Percentiles rank a stretch among this genome's conserved stretches.
These are phyloP conservation scores for Anthracocystis setariae DNA, from an alignment of 1,284 basidiomycete species.

Conservation along the genomic window DNA sequence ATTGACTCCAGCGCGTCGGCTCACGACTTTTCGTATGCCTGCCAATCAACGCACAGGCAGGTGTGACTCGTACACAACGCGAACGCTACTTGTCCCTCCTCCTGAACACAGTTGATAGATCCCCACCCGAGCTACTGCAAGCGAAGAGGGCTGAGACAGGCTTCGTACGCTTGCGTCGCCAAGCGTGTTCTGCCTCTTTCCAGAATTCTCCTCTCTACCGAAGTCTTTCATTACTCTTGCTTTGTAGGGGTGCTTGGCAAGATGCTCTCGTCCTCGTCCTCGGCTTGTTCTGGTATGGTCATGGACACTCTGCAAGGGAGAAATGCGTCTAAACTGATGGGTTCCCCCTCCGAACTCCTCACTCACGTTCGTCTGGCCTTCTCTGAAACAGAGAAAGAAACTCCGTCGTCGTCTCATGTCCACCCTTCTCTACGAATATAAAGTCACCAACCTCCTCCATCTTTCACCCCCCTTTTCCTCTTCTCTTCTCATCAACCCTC, in stretches of 20 bases:
- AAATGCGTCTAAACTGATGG: too few relatives aligned
- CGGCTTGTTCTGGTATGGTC: too few relatives aligned
- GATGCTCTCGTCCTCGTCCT: too few relatives aligned
- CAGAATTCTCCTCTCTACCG: too few relatives aligned
- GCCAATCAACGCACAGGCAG: not conserved
- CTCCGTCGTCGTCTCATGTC: not conserved
- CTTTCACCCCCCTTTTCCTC: constrained; percentile 1
- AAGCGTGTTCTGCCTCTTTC: too few relatives aligned
- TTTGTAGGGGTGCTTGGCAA: too few relatives aligned
- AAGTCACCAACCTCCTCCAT: not conserved
- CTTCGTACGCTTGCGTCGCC: too few relatives aligned
- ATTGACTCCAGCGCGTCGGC: not conserved
- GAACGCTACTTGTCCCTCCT: not conserved
- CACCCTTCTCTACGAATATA: too few relatives aligned
- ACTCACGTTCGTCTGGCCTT: not conserved
- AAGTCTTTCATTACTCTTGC: too few relatives aligned
- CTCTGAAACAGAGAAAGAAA: too few relatives aligned
- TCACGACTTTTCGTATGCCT: not conserved
- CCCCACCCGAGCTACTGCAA: not conserved
- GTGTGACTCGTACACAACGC: too few relatives aligned
- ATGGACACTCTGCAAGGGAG: too few relatives aligned
- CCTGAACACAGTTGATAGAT: not conserved
- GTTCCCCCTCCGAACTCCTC: not conserved
- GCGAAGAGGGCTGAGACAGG: not conserved
- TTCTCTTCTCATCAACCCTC: constrained; percentile 9